Evolutionary conservation across 345 rosid genomes (phyloP).

Genomic region (Salix koriyanagi): DNA sequence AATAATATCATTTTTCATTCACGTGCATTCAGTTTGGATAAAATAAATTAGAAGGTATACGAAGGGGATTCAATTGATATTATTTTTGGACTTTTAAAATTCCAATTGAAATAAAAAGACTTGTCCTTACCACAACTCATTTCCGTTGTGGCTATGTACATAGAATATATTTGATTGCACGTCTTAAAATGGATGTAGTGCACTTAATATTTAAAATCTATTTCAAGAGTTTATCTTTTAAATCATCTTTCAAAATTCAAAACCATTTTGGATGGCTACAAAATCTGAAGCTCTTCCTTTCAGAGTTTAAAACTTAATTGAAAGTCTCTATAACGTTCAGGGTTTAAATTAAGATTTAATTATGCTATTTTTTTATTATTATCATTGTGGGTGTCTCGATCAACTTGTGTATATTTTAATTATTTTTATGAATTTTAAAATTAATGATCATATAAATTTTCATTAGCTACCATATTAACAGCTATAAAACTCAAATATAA

Average conservation of each 20-base stretch:
- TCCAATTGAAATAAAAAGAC: background rate
- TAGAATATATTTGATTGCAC: background rate
- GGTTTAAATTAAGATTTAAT: background rate
- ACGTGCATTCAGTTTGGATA: background rate
- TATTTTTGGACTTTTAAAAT: background rate
- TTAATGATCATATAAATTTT: too few relatives aligned
- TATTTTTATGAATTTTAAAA: too few relatives aligned
- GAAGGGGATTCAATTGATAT: background rate
- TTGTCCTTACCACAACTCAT: fast-evolving
- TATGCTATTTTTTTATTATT: background rate
- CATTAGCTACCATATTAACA: too few relatives aligned
- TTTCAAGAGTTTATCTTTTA: background rate
- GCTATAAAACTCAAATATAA: too few relatives aligned
- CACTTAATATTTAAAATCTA: background rate
- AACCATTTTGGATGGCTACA: background rate
- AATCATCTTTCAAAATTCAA: background rate
- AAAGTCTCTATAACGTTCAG: background rate
- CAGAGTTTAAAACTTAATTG: background rate
- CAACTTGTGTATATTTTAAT: too few relatives aligned
- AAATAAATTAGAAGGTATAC: background rate
- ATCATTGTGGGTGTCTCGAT: too few relatives aligned
- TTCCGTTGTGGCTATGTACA: background rate
- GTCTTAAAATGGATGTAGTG: background rate
- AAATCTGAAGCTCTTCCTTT: background rate
- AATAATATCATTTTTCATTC: background rate